Evolutionary conservation across 1,139 yeast genomes (phyloP), one percentile per base, ranked within the genome.

Genomic region (Candida sanyaensis): DNA sequence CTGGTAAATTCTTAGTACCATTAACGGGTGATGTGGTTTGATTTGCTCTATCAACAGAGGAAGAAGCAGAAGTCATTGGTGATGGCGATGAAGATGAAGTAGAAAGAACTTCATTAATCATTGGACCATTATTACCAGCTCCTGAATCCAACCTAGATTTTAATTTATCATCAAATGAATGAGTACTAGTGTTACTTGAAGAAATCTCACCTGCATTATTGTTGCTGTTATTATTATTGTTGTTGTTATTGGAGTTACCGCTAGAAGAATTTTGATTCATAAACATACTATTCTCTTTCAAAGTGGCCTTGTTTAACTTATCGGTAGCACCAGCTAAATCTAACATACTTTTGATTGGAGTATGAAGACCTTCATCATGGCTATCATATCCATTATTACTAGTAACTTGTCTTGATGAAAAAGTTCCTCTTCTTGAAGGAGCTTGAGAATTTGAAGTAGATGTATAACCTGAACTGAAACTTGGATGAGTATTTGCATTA

Each of bases 271-370:
- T 36, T 7, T 36, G 27, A 8, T 36, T 36, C 12, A 36, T 9
- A 27, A 36, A 36, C 7, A 3, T n/a, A 34, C 32, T 37, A 37
- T 40, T 42, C 12, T 36, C 33, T 21, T 29, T 28, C 6, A 28
- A 5, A 13, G 31, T 12, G 7, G 41, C 8, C 26, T 37, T 41
- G 11, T 41, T 44, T 6, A 44, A 29, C 37, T 40, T 43, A 8
- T 48, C 47, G 8, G 41, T 30, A 21, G 33, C 41, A 21, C 50
- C 61, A 2, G 55, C 59, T 50, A 73, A 59, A 52, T 75, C 78
- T 50, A 75, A 63, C 79, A 75, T 75, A 49, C 77, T 70, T 51
- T 71, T 62, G 37, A 72, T 55, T 1, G 72, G 69, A 1, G 71
- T 62, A 47, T 60, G 65, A 11, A 56, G 56, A 36, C 51, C 48